phyloP scores from a whole-genome alignment of 192 early-diverging fungal genomes.

The Chytriomyces confervae region DNA sequence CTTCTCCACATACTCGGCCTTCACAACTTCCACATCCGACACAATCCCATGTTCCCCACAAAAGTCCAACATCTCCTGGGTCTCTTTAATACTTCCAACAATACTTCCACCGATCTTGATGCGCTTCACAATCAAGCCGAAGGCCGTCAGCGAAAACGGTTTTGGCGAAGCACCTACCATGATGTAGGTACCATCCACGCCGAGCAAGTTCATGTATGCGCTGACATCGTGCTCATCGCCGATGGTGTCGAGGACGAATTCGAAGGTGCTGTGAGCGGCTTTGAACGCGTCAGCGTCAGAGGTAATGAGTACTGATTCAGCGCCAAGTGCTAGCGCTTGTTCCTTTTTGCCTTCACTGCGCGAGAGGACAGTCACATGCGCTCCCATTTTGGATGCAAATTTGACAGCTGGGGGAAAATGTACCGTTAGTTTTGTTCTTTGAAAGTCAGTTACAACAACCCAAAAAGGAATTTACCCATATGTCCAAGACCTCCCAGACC shows the following conservation, averaged over 20 bases:
- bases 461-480: no score
- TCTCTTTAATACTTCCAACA: slow-evolving; percentile 37
- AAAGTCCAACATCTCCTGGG: slow-evolving; percentile 38
- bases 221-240: slow-evolving; percentile 23
- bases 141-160: slow-evolving; percentile 26
- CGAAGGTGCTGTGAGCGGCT: slow-evolving; percentile 11
- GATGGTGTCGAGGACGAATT: slow-evolving; percentile 39
- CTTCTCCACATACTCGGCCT: slow-evolving; percentile 20
- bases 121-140: slow-evolving; percentile 30
- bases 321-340: slow-evolving; percentile 27
- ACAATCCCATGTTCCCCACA: slow-evolving; percentile 24
- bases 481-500: slow-evolving; percentile 82
- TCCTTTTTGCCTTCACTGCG: slow-evolving; percentile 27
- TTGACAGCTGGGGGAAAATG: slow-evolving; percentile 20
- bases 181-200: slow-evolving; percentile 36
- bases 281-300: slow-evolving; percentile 30
- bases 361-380: slow-evolving; percentile 37
- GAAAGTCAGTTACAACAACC: no score
- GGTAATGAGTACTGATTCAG: slow-evolving; percentile 18
- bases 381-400: slow-evolving; percentile 36
- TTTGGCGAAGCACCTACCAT: slow-evolving; percentile 40
- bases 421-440: background rate
- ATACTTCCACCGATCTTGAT: slow-evolving; percentile 31
- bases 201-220: slow-evolving; percentile 26
- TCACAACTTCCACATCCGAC: slow-evolving; percentile 31